Percentiles rank a stretch among this genome's conserved stretches.
phyloP scores from a whole-genome alignment of 164 flowering plant species.

The Vitis riparia region DNA sequence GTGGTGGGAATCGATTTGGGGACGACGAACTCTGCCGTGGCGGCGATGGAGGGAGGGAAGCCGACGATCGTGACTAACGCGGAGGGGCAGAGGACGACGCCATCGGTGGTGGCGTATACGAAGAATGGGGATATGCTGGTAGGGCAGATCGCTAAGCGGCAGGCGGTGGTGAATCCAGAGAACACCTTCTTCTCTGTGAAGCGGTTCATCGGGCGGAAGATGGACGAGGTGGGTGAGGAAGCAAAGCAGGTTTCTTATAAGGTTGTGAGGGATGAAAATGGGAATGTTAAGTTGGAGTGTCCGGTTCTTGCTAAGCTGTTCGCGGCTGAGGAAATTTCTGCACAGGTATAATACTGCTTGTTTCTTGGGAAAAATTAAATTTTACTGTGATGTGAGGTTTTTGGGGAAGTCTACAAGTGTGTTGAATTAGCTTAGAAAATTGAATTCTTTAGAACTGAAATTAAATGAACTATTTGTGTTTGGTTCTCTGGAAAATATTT shows the following conservation, averaged over 20 bases:
- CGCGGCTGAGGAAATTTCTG: constrained; percentile 44
- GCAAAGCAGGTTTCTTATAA: constrained; percentile 58
- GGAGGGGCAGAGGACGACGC: constrained; percentile 75
- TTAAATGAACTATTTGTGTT: too few species aligned
- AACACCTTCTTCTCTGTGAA: constrained; percentile 80
- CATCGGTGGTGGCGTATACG: constrained; percentile 95
- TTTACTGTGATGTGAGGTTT: neutral
- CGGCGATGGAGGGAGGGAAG: constrained; percentile 62
- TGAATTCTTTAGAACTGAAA: too few species aligned
- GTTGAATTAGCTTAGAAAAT: too few species aligned
- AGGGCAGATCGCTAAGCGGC: constrained; percentile 95
- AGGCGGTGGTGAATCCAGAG: constrained; percentile 91
- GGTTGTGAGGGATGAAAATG: constrained; percentile 63
- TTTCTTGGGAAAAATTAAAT: neutral
- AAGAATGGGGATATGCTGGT: constrained; percentile 83
- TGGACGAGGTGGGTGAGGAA: constrained; percentile 61
- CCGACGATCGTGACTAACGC: constrained; percentile 83
- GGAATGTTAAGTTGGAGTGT: constrained; percentile 63
- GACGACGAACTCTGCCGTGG: constrained; percentile 16
- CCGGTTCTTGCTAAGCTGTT: constrained; percentile 57
- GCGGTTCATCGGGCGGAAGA: constrained; percentile 67
- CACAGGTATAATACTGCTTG: constrained; percentile 24
- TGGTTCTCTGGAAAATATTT: too few species aligned
- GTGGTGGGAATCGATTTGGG: too few species aligned
- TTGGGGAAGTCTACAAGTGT: too few species aligned